A percentile compares a stretch with the other conserved stretches of the same genome.
Conservation (phyloP, 2,329 filamentous ascomycete genomes). For the Pseudofabraea citricarpa region DNA sequence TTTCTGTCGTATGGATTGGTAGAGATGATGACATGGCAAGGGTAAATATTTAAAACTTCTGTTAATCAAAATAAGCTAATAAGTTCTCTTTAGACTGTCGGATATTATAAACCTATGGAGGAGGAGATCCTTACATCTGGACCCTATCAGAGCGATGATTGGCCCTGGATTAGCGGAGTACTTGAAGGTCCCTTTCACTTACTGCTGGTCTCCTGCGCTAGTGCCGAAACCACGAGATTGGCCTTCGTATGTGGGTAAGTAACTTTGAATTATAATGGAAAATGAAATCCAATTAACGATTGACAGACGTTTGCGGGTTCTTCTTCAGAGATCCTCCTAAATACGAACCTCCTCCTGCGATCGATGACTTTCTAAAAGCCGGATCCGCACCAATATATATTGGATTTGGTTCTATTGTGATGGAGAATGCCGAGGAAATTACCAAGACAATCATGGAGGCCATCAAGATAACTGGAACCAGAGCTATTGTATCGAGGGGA, state of each 20-base stretch:
- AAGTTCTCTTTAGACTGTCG: background rate
- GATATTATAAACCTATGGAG: conserved; percentile 39
- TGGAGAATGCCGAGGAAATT: conserved; percentile 30
- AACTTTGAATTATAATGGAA: background rate
- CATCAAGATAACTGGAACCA: conserved; percentile 25
- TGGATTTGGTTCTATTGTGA: conserved; percentile 17
- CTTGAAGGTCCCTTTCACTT: conserved; percentile 11
- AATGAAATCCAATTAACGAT: background rate
- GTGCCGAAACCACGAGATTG: conserved; percentile 14
- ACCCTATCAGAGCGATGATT: conserved; percentile 30
- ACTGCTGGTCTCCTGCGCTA: conserved; percentile 14
- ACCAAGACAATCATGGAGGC: conserved; percentile 31
- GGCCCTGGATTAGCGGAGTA: conserved; percentile 23
- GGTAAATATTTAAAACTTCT: background rate
- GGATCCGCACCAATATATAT: conserved; percentile 18
- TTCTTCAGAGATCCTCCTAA: conserved; percentile 62
- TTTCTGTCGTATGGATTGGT: conserved; percentile 74
- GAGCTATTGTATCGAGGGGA: conserved; percentile 32
- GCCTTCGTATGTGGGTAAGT: conserved; percentile 10
- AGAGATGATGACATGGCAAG: conserved; percentile 86
- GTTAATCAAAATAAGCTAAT: too few relatives aligned
- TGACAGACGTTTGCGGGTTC: conserved; percentile 61
- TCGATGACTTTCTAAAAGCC: conserved; percentile 12
- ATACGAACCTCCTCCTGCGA: conserved; percentile 30
- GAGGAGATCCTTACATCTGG: conserved; percentile 31